A percentile compares a stretch with the other conserved stretches of the same genome.
phyloP scores from a whole-genome alignment of 2,329 filamentous ascomycete genomes.

The Penicillium sclerotiorum region DNA sequence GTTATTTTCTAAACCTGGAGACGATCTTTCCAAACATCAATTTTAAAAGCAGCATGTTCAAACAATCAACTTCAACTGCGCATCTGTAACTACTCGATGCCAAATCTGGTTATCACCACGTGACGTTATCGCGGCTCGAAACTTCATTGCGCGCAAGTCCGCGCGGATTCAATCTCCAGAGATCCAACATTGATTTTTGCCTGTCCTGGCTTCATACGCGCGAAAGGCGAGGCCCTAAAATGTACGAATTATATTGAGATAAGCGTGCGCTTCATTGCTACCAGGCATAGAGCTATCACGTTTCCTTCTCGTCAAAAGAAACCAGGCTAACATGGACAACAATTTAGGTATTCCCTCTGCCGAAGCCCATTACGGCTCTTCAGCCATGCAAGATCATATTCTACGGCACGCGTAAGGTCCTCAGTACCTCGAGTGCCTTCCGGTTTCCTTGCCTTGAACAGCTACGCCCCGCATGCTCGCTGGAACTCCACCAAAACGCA shows the following conservation, averaged over 20 bases:
- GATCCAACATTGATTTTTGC: background rate
- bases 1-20: too few species aligned
- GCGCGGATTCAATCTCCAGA: background rate
- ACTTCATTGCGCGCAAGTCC: conserved; percentile 5
- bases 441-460: conserved; percentile 29
- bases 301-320: too few species aligned
- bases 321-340: conserved; percentile 4
- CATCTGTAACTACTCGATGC: too few species aligned
- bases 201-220: background rate
- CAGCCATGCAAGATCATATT: conserved; percentile 40
- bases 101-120: background rate
- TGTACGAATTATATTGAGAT: background rate
- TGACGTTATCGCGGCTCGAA: conserved; percentile 6
- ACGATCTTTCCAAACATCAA: too few species aligned
- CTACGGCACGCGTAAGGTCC: conserved; percentile 37
- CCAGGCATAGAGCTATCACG: too few species aligned
- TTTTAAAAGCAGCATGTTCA: too few species aligned
- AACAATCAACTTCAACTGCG: too few species aligned
- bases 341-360: conserved; percentile 59
- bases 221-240: background rate
- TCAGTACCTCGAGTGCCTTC: conserved; percentile 19
- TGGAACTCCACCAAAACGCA: conserved; percentile 16
- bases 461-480: conserved; percentile 13
- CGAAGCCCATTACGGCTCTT: conserved; percentile 60
- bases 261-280: too few species aligned